phyloP scores from a whole-genome alignment of 345 rosid species.

The Erysimum cheiranthoides region DNA sequence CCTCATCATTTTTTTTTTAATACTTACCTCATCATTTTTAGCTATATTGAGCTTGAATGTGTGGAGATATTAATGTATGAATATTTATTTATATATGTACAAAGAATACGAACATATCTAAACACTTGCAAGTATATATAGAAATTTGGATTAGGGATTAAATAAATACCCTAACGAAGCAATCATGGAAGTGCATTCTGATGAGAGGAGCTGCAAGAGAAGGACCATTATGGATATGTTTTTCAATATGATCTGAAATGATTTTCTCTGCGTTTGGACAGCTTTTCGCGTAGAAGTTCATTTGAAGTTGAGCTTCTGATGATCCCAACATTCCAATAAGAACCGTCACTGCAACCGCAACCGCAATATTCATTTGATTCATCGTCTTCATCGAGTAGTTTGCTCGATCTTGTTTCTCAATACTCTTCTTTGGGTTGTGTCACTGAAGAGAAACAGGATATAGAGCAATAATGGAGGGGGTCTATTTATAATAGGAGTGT shows the following conservation, averaged over 20 bases:
- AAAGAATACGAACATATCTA: neutral
- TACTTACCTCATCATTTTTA: too few relatives aligned
- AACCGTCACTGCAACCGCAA: constrained; percentile 32
- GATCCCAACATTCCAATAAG: constrained; percentile 44
- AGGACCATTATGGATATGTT: constrained; percentile 70
- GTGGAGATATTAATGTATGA: neutral
- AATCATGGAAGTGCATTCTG: constrained; percentile 94
- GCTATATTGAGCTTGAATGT: too few relatives aligned
- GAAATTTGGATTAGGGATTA: neutral
- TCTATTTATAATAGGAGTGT: constrained; percentile 31
- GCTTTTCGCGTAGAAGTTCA: constrained; percentile 63
- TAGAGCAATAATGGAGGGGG: constrained; percentile 37
- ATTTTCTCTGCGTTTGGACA: constrained; percentile 86
- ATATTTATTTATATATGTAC: neutral
- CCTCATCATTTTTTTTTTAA: too few relatives aligned
- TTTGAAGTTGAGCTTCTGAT: constrained; percentile 61
- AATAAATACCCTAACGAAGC: constrained; percentile 69
- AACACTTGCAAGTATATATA: neutral
- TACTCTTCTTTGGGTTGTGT: constrained; percentile 34
- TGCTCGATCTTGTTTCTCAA: constrained; percentile 24
- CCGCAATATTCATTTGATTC: constrained; percentile 18
- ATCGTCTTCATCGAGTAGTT: constrained; percentile 26
- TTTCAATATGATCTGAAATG: constrained; percentile 55
- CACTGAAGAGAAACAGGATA: constrained; percentile 29
- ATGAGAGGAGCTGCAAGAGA: constrained; percentile 77